Evolutionary conservation across 2,329 filamentous ascomycete species (phyloP).

Genomic region (Xylaria polymorpha): DNA sequence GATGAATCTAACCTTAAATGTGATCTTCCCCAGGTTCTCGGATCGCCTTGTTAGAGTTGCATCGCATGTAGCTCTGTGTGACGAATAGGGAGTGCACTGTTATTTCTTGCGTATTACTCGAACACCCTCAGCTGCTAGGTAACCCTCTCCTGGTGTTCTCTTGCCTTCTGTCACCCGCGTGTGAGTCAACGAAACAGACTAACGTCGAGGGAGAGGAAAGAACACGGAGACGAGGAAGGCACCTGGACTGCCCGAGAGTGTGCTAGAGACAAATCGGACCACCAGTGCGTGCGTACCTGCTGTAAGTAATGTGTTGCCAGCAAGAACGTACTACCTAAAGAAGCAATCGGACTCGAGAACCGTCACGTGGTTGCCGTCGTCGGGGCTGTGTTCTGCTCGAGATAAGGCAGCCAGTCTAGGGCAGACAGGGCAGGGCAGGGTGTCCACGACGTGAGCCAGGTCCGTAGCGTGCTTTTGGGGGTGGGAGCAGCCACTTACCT

Average conservation of each 20-base stretch:
- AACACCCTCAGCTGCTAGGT: background rate
- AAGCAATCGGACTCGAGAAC: conserved; percentile 3
- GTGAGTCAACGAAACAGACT: conserved; percentile 9
- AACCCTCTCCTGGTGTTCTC: background rate
- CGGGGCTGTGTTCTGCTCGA: conserved; percentile 29
- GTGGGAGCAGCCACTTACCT: conserved; percentile 28
- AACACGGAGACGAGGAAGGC: conserved; percentile 8
- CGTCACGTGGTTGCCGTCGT: conserved; percentile 32
- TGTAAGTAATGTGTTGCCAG: conserved; percentile 4
- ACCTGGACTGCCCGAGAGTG: conserved; percentile 8
- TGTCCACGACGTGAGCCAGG: conserved; percentile 19
- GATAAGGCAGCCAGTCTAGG: conserved; percentile 24
- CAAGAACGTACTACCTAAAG: background rate
- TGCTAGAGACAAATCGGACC: conserved; percentile 2
- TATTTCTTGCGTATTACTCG: conserved; percentile 11
- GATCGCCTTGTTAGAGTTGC: conserved; percentile 30
- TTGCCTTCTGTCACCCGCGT: conserved; percentile 4
- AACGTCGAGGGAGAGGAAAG: conserved; percentile 14
- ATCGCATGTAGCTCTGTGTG: conserved; percentile 14
- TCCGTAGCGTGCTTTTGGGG: conserved; percentile 25
- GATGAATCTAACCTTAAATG: conserved; percentile 34
- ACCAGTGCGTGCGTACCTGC: background rate
- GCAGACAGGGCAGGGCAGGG: conserved; percentile 1
- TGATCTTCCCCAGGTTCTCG: conserved; percentile 37
- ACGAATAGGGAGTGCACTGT: conserved; percentile 18